phyloP scores from a whole-genome alignment of 805 yeast species.

The Starmerella tilneyi region DNA sequence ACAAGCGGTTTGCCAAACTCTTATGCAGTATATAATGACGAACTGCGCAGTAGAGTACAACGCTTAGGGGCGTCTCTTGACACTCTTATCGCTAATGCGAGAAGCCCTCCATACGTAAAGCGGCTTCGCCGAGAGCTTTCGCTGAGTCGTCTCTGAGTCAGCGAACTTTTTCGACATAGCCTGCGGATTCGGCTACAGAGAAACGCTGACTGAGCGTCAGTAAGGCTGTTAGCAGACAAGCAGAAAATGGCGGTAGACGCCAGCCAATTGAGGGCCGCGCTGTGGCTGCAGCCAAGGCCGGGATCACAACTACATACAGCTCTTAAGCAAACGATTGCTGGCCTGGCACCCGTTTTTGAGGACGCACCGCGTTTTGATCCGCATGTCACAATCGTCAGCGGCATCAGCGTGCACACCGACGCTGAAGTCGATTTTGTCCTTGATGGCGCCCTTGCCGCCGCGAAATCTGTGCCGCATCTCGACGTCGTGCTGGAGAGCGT shows the following conservation, averaged over 20 bases:
- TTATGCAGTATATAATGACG: no score
- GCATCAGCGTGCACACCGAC: constrained; percentile 40
- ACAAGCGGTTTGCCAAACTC: no score
- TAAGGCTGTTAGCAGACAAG: background rate
- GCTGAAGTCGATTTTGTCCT: constrained; percentile 52
- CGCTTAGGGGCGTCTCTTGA: no score
- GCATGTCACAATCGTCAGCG: constrained; percentile 65
- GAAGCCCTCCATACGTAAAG: no score
- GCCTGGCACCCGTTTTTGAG: constrained; percentile 60
- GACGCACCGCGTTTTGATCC: constrained; percentile 63
- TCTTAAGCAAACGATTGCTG: constrained; percentile 48
- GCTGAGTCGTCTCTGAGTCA: no score
- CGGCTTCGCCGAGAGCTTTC: no score
- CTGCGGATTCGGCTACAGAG: background rate
- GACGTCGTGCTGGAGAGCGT: constrained; percentile 38
- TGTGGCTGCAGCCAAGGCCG: constrained; percentile 66
- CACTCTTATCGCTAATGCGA: no score
- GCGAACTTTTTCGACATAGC: background rate
- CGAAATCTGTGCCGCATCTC: constrained; percentile 34
- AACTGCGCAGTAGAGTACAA: no score
- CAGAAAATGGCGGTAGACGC: constrained; percentile 3
- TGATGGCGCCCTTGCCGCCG: constrained; percentile 50
- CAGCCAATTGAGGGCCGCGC: constrained; percentile 31
- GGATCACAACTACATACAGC: constrained; percentile 47
- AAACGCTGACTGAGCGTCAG: constrained; percentile 2